Evolutionary conservation across 768 basidiomycete genomes (phyloP), one percentile per base, ranked within the genome.

Genomic region (Tricholomella constricta): DNA sequence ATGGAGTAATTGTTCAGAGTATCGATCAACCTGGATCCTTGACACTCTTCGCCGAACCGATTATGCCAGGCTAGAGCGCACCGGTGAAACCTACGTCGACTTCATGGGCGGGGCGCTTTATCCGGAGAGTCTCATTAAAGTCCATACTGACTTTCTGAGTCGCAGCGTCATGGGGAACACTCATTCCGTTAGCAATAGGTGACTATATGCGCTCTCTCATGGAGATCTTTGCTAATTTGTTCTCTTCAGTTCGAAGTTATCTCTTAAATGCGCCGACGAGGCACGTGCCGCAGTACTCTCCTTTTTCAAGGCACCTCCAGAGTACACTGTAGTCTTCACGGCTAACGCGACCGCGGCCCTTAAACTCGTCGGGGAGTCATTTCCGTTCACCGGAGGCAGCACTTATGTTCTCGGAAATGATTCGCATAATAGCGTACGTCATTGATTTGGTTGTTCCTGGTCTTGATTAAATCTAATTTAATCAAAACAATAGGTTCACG

Each of bases 41-140:
- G 88, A 90, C 61, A 76, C 80, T 0, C 77, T 89, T 14, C 81
- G 87, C 43, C 74, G 78, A 57, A 83, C 78, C 0, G 86, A 90
- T 65, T 88, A 80, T 58, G 54, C 73, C 4, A 72, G 87, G 46
- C 73, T 88, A 37, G 81, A 85, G 55, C 78, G 77, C 11, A 71
- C 73, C 8, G 82, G 82, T 6, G 88, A 91, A 71, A 86, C 85
- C 8, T 92, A 92, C 54, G 85, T 91, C 55, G 91, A 93, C 62
- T 92, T 88, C 58, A 92, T 92, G 88, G 91, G 91, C 26, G 89
- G 88, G 20, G 81, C 88, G 0, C 73, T 92, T 29, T 90, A 89
- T 57, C 91, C 91, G 10, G 86, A 89, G 60, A 86, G 84, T 59
- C 81, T 93, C 29, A 80, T 92, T 52, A 78, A 78, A 34, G 80